Evolutionary conservation across 129 eudicot species (phyloP).

Genomic region (sunflower (Helianthus annuus)): DNA sequence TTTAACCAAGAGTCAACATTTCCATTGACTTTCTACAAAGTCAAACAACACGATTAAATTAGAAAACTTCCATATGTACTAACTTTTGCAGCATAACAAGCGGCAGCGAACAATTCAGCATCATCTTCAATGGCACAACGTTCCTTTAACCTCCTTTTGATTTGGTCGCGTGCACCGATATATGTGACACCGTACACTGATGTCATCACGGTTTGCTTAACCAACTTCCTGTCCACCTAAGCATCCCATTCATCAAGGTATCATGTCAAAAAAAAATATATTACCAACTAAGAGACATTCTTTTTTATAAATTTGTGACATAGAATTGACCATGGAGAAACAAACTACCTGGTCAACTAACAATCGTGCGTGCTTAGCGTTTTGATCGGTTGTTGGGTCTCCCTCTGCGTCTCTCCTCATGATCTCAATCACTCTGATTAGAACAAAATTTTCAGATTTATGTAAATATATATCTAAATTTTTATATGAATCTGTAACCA

Average conservation of each 20-base stretch:
- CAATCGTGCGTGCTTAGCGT: slow-evolving; percentile 72
- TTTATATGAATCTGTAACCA: neutral
- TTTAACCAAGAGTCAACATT: neutral
- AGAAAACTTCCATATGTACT: slow-evolving; percentile 16
- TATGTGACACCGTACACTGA: slow-evolving; percentile 95
- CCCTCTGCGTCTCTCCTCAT: slow-evolving; percentile 80
- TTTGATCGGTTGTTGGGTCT: slow-evolving; percentile 70
- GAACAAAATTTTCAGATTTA: slow-evolving; percentile 19
- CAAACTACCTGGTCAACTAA: slow-evolving; percentile 66
- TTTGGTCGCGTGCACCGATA: slow-evolving; percentile 98
- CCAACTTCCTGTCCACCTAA: slow-evolving; percentile 92
- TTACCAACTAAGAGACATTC: neutral
- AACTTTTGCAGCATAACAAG: slow-evolving; percentile 91
- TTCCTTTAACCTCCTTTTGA: slow-evolving; percentile 83
- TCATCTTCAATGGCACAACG: slow-evolving; percentile 74
- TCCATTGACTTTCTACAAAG: neutral
- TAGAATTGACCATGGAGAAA: neutral
- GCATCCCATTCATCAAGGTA: slow-evolving; percentile 9
- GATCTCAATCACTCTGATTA: slow-evolving; percentile 76
- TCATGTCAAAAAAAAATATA: slow-evolving; percentile 17
- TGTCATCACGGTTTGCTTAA: slow-evolving; percentile 98
- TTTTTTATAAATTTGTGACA: neutral
- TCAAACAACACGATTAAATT: neutral
- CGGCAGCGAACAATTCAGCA: slow-evolving; percentile 56
- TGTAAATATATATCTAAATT: neutral